Base-by-base conservation (phyloP, 2,329 filamentous ascomycete genomes). In the Colletotrichum sp. region DNA sequence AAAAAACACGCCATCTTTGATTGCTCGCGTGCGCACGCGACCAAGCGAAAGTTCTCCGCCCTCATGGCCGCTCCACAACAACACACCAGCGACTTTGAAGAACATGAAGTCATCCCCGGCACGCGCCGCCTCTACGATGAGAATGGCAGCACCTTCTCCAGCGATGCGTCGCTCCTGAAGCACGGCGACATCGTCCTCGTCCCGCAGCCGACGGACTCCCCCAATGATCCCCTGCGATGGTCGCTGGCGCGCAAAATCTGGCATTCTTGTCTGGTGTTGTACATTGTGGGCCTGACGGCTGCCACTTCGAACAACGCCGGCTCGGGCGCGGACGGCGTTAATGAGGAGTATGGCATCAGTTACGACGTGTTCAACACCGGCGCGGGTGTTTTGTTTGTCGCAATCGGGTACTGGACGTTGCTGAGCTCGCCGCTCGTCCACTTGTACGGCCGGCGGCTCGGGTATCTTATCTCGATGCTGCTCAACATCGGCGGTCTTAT, bases 221-320 rank as follows among this genome's bases (percentile, higher is more conserved):
- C 88, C 32, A 87, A 90, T 77, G 89, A 90, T 78, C 89, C 89
- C 25, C 82, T 90, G 75, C 89, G 89, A 79, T 90, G 89, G 89
- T 84, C 85, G 27, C 59, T 69, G 9, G n/a, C 65, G 34, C 74
- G 88, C 78, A 89, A 89, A 80, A 84, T 85, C 44, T 90, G 88
- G 87, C 88, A 89, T 80, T 88, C 88, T 8, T 82, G 85, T 8
- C 82, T 92, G 7, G 87, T 91, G 34, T 87, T 89, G 69, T 89
- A 89, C 79, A 87, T 91, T 64, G 89, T 90, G 5, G 89, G 86
- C 2, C 80, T 92, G 66, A 91, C 90, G 1, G 90, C 90, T 1
- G 90, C 90, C 5, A 90, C 88, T 0, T 88, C 90, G 13, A 92
- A 91, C 72, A 87, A 90, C 78, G 89, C 89, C 4, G 89, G 90